Evolutionary conservation across 2,329 filamentous ascomycete genomes (phyloP).

Genomic region (Aspergillus tamarii): DNA sequence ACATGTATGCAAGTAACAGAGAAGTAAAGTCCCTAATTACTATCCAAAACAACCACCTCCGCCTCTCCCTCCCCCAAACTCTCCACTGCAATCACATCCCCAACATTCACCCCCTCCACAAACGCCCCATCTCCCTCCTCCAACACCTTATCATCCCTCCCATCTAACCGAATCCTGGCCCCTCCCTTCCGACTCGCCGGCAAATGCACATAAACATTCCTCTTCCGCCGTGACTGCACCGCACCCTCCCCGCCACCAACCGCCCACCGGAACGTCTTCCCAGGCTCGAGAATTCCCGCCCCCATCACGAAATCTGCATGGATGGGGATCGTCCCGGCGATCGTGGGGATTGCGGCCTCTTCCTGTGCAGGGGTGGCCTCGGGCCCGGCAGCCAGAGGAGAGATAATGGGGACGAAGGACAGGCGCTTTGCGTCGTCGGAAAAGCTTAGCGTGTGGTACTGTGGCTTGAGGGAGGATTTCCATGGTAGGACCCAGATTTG

Average conservation of each 20-base stretch:
- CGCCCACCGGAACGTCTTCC: conserved; percentile 69
- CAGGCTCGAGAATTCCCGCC: conserved; percentile 71
- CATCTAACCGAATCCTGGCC: conserved; percentile 70
- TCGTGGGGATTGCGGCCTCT: conserved; percentile 62
- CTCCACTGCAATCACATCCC: conserved; percentile 67
- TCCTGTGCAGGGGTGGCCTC: conserved; percentile 67
- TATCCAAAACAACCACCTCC: conserved; percentile 70
- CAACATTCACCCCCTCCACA: conserved; percentile 65
- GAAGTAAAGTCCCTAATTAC: conserved; percentile 46
- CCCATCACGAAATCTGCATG: conserved; percentile 85
- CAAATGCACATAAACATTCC: conserved; percentile 79
- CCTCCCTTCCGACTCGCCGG: conserved; percentile 78
- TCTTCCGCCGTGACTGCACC: conserved; percentile 43
- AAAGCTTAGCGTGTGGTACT: conserved; percentile 76
- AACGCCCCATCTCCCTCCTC: conserved; percentile 82
- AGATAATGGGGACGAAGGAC: conserved; percentile 74
- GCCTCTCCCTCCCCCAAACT: conserved; percentile 70
- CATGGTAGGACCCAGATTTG: conserved; percentile 89
- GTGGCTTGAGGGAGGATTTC: conserved; percentile 70
- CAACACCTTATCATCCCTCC: conserved; percentile 67
- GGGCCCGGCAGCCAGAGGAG: conserved; percentile 69
- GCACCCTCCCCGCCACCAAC: conserved; percentile 58
- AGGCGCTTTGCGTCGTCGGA: conserved; percentile 72
- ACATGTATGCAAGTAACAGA: not conserved
- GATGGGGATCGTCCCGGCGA: conserved; percentile 74